Evolutionary conservation across 2,329 filamentous ascomycete genomes (phyloP).

Genomic region (Colletotrichum noveboracense): DNA sequence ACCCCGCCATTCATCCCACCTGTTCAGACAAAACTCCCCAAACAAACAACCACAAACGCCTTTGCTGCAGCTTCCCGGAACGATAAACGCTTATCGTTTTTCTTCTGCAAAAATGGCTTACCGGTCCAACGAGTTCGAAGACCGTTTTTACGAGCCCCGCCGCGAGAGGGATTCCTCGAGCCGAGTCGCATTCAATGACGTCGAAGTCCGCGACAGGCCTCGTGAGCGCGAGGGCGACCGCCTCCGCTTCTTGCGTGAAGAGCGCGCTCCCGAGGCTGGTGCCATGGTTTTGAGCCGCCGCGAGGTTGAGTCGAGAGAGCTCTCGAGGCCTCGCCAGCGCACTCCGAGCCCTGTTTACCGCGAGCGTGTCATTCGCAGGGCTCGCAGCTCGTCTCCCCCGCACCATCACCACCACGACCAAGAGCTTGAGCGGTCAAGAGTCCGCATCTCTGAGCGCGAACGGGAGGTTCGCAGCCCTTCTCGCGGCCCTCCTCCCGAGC

Average conservation of each 20-base stretch:
- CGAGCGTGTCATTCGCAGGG: constrained; percentile 45
- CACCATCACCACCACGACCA: constrained; percentile 23
- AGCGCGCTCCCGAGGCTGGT: constrained; percentile 54
- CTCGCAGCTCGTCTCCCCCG: constrained; percentile 47
- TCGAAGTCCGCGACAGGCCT: constrained; percentile 47
- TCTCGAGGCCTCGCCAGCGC: constrained; percentile 47
- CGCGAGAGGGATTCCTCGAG: constrained; percentile 29
- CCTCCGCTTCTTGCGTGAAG: constrained; percentile 56
- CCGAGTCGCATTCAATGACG: constrained; percentile 29
- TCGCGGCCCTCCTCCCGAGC: constrained; percentile 33
- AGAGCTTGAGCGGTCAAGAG: constrained; percentile 39
- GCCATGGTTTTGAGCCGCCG: constrained; percentile 59
- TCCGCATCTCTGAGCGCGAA: constrained; percentile 46
- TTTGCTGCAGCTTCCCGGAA: not conserved
- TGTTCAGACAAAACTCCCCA: not conserved
- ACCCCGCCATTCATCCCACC: constrained; percentile 22
- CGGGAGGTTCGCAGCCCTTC: constrained; percentile 41
- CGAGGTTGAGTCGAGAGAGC: constrained; percentile 60
- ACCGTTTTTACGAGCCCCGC: constrained; percentile 27
- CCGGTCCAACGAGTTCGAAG: constrained; percentile 22
- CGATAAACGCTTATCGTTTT: not conserved
- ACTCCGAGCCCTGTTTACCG: constrained; percentile 44
- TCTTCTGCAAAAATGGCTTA: constrained; percentile 1
- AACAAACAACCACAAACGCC: not conserved
- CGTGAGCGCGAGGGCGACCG: constrained; percentile 46